Percentiles rank a stretch among this genome's conserved stretches.
Conservation (phyloP, 768 basidiomycete species). For the Rossbeevera mucosa region DNA sequence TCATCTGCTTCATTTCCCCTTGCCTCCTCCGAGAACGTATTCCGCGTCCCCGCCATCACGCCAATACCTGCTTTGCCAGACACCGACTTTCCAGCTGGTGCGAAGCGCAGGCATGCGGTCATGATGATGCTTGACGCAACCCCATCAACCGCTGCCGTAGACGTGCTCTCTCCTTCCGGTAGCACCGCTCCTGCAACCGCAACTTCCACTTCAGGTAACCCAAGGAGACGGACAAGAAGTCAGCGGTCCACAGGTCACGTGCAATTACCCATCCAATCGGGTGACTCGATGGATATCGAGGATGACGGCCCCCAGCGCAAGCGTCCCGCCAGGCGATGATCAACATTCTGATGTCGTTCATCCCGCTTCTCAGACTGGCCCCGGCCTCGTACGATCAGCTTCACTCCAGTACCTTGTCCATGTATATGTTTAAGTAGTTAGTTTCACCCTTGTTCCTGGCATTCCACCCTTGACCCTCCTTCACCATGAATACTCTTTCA, state of each 20-base stretch:
- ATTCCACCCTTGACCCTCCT: neutral
- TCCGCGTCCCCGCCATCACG: conserved; percentile 24
- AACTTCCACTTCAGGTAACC: conserved; percentile 25
- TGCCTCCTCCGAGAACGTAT: conserved; percentile 27
- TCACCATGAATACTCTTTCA: conserved; percentile 8
- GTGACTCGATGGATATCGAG: conserved; percentile 69
- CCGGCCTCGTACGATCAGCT: neutral
- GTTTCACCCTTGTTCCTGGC: neutral
- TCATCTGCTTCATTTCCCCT: conserved; percentile 21
- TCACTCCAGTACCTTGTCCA: neutral
- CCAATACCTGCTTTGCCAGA: conserved; percentile 31
- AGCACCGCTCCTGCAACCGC: conserved; percentile 24
- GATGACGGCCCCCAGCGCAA: conserved; percentile 75
- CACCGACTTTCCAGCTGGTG: conserved; percentile 44
- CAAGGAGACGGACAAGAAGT: conserved; percentile 56
- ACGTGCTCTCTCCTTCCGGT: conserved; percentile 36
- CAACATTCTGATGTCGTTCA: neutral
- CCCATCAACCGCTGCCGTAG: conserved; percentile 35
- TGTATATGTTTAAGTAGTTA: conserved; percentile 8
- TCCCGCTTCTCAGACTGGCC: neutral
- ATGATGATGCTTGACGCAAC: conserved; percentile 72
- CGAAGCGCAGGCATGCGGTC: conserved; percentile 72
- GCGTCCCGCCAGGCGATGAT: conserved; percentile 59
- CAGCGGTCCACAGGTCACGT: conserved; percentile 35
- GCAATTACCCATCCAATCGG: conserved; percentile 38